These are phyloP conservation scores for Tetrapisispora namnaoensis DNA, from an alignment of 805 yeast genomes.

Conservation along the genomic window DNA sequence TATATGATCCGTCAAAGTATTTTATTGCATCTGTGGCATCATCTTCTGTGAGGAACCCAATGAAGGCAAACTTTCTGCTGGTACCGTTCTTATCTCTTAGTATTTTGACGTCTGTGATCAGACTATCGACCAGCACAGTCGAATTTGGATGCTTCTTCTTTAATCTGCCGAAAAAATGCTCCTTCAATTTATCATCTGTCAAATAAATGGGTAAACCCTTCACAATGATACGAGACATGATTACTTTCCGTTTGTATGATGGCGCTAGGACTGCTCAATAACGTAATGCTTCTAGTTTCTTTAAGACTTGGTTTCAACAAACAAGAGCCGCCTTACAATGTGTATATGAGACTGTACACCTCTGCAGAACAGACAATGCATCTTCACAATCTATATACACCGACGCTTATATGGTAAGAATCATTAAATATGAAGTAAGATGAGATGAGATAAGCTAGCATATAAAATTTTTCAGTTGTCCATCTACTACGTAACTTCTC, in stretches of 20 bases:
- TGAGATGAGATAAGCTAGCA: conserved; percentile 13
- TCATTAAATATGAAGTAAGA: conserved; percentile 5
- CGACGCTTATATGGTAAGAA: too few species aligned
- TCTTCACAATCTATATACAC: too few species aligned
- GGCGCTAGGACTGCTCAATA: background rate
- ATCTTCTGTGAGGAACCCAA: conserved; percentile 65
- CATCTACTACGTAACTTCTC: background rate
- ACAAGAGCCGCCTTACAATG: too few species aligned
- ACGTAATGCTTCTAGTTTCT: too few species aligned
- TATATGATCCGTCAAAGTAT: conserved; percentile 66
- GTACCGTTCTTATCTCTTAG: conserved; percentile 75
- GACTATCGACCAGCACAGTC: conserved; percentile 32
- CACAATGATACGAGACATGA: conserved; percentile 81
- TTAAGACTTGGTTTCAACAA: too few species aligned
- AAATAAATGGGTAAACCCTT: conserved; percentile 77
- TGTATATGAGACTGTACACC: too few species aligned
- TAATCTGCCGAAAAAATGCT: conserved; percentile 44
- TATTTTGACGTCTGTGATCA: conserved; percentile 81
- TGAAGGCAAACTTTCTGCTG: conserved; percentile 85
- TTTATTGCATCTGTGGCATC: conserved; percentile 75
- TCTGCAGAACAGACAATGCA: too few species aligned
- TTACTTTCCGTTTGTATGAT: background rate
- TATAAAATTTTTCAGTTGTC: conserved; percentile 3
- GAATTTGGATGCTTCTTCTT: conserved; percentile 14
- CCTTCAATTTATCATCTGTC: conserved; percentile 60